Evolutionary conservation across 2,329 filamentous ascomycete species (phyloP).

Genomic region (Fusarium tricinctum): DNA sequence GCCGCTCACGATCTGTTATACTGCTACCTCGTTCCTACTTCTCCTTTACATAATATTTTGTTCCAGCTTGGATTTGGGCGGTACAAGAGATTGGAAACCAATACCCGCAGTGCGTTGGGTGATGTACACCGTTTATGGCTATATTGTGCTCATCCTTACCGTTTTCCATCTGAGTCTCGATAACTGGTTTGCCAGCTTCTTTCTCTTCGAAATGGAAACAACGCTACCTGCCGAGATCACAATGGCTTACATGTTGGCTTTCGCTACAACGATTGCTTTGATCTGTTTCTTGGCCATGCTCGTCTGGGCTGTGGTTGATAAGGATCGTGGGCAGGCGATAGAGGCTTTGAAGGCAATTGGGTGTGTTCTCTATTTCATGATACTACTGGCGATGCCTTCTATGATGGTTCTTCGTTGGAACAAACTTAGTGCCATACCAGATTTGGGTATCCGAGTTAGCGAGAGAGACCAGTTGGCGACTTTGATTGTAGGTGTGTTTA

Average conservation of each 20-base stretch:
- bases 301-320: background rate
- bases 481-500: constrained; percentile 15
- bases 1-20: constrained; percentile 7
- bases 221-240: background rate
- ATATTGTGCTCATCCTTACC: background rate
- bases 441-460: background rate
- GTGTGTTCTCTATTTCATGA: background rate
- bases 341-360: background rate
- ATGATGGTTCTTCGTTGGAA: fast-evolving
- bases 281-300: background rate
- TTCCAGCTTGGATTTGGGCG: background rate
- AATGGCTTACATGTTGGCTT: background rate
- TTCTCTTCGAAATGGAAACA: background rate
- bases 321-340: background rate
- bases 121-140: background rate
- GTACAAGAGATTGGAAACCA: background rate
- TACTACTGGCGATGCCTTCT: background rate
- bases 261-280: background rate
- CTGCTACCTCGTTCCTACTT: background rate
- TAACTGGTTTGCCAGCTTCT: background rate
- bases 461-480: constrained; percentile 29
- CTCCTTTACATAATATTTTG: background rate
- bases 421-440: background rate
- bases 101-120: background rate
- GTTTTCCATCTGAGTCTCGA: constrained; percentile 21